Evolutionary conservation across 345 rosid species (phyloP).

Genomic region (Psidium guajava): DNA sequence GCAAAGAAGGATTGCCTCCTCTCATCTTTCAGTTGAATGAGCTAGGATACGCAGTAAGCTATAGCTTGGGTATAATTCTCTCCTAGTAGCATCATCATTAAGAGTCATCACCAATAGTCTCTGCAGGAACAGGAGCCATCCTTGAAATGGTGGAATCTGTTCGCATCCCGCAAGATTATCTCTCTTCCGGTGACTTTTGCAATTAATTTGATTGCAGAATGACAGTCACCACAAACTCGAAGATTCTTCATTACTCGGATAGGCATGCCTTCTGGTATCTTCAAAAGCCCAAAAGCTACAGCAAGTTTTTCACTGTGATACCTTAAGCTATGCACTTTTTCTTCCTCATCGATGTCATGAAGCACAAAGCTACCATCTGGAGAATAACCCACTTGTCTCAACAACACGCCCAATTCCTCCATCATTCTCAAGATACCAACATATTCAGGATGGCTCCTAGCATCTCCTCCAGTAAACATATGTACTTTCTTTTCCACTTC

Average conservation of each 20-base stretch:
- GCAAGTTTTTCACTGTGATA: constrained; percentile 73
- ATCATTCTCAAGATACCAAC: constrained; percentile 30
- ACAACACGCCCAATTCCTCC: constrained; percentile 40
- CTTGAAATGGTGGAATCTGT: constrained; percentile 73
- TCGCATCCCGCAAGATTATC: constrained; percentile 72
- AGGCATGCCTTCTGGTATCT: constrained; percentile 55
- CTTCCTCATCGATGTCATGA: constrained; percentile 85
- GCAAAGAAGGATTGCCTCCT: neutral
- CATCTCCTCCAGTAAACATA: constrained; percentile 53
- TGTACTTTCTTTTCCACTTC: constrained; percentile 57
- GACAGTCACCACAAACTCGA: constrained; percentile 78
- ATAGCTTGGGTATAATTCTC: neutral
- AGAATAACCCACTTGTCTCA: constrained; percentile 62
- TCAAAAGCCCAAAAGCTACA: constrained; percentile 72
- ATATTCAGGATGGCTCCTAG: constrained; percentile 46
- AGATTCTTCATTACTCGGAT: constrained; percentile 77
- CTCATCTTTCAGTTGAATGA: neutral
- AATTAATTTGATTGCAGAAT: constrained; percentile 60
- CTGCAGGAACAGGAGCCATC: constrained; percentile 65
- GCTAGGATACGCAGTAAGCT: neutral
- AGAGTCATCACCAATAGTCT: constrained; percentile 55
- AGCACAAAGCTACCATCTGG: constrained; percentile 70
- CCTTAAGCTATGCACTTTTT: constrained; percentile 46
- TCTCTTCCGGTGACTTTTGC: constrained; percentile 54
- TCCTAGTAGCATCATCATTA: neutral